Evolutionary conservation across 768 basidiomycete species (phyloP), one percentile per base, ranked within the genome.

Genomic region (Trametes elegans): DNA sequence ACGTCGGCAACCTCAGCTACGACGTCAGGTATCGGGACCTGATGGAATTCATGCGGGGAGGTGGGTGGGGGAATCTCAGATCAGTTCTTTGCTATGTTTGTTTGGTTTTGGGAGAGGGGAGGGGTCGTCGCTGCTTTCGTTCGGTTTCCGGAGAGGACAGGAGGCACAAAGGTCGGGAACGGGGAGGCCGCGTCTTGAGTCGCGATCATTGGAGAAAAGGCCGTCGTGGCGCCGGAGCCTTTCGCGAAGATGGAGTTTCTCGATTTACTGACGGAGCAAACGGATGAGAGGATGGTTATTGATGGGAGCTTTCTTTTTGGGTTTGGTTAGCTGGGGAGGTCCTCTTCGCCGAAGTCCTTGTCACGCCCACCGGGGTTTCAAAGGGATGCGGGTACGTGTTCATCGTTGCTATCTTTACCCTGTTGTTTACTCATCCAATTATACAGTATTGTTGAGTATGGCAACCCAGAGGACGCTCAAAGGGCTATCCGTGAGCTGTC

Each of bases 31-130:
- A 96, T 77, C 84, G 93, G 75, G 97, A 98, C 79, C 80, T 99
- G 74, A 93, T 95, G 84, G 93, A 98, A 85, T 98, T 97, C 72
- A 96, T 97, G 93, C 83, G 91, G 88, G 91, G 92, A 93, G 94
- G 95, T 97, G 91, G 88, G 95, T 94, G 76, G 84, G 83, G 84
- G 86, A 81, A 83, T 84, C 78, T 78, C 74, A 80, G 76, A 62
- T 76, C 73, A 72, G 71, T 71, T 85, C 76, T 83, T 80, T 72
- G 74, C 70, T 75, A 66, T 32, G 29, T 52, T 53, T n/a, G 28
- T 48, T 58, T 14, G 49, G 56, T 19, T 44, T 29, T 35, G 56
- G 31, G 19, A 14, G 36, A 31, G 48, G 48, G 27, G 45, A 7
- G 46, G 54, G 29, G 43, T n/a, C n/a, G n/a, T 80, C 71, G 74